phyloP scores from a whole-genome alignment of 306 rosid species.

The Vicia faba region DNA sequence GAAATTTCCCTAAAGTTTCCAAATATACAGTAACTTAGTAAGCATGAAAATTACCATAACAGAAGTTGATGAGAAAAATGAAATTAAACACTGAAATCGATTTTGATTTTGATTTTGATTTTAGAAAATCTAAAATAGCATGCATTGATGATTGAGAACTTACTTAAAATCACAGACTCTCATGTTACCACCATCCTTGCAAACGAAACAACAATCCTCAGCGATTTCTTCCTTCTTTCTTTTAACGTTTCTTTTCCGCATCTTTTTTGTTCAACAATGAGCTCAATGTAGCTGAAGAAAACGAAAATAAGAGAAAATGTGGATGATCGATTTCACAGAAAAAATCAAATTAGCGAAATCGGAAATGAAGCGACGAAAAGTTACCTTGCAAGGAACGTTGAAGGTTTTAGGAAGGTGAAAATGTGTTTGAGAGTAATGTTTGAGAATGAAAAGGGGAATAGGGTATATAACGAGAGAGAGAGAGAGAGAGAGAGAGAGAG shows the following conservation, averaged over 20 bases:
- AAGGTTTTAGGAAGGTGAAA: too few species aligned
- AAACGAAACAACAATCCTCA: not conserved
- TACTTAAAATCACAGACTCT: not conserved
- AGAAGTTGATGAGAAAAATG: not conserved
- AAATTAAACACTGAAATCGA: not conserved
- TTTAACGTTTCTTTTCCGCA: not conserved
- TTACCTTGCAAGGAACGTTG: too few species aligned
- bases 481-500: too few species aligned
- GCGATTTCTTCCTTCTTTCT: not conserved
- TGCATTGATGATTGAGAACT: not conserved
- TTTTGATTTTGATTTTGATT: not conserved
- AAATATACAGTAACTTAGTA: not conserved
- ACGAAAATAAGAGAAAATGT: not conserved
- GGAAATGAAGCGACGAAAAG: too few species aligned
- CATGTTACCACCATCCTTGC: slow-evolving; percentile 9
- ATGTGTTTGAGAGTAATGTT: too few species aligned
- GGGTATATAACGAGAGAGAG: too few species aligned
- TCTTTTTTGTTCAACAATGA: not conserved
- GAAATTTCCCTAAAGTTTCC: too few species aligned
- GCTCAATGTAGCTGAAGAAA: not conserved
- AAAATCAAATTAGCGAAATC: too few species aligned
- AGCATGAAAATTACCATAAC: not conserved
- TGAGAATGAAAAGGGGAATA: too few species aligned
- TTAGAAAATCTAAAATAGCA: not conserved
- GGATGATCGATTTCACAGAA: not conserved